Percentiles rank a stretch among this genome's conserved stretches.
These are phyloP conservation scores for Avena atlantica DNA, from an alignment of 176 grass and related monocot species.

Conservation along the genomic window DNA sequence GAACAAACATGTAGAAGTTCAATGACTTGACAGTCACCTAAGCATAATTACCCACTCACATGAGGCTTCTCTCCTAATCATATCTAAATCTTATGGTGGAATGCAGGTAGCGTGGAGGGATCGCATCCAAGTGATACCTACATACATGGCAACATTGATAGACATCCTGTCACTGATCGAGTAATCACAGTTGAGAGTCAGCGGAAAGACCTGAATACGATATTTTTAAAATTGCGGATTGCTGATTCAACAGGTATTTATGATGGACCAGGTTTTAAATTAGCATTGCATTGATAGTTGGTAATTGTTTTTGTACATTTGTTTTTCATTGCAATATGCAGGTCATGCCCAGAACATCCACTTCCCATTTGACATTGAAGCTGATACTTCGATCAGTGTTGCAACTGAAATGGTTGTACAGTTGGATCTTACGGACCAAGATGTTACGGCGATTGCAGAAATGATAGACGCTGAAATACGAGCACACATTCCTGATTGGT, in stretches of 20 bases:
- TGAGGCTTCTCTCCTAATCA: constrained; percentile 28
- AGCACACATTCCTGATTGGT: constrained; percentile 68
- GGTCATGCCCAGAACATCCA: constrained; percentile 81
- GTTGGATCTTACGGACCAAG: constrained; percentile 75
- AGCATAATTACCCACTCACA: neutral
- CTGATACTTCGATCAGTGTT: constrained; percentile 75
- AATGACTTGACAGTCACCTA: neutral
- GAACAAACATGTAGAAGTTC: constrained; percentile 39
- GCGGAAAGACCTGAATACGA: constrained; percentile 73
- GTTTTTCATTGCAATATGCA: constrained; percentile 34
- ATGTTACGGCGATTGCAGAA: constrained; percentile 74
- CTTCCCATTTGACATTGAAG: constrained; percentile 84
- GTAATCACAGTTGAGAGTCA: constrained; percentile 70
- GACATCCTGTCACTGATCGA: constrained; percentile 32
- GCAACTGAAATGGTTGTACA: constrained; percentile 85
- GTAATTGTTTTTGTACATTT: neutral
- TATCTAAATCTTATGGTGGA: constrained; percentile 42
- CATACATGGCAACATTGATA: constrained; percentile 36
- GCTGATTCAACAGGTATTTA: constrained; percentile 76
- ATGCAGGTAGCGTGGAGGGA: constrained; percentile 47
- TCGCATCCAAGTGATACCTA: constrained; percentile 48
- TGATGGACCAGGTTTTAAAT: neutral
- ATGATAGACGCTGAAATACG: constrained; percentile 82
- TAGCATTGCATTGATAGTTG: no score
- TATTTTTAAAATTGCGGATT: constrained; percentile 80